A percentile compares a stretch with the other conserved stretches of the same genome.
Evolutionary conservation across 257 asterid genomes (phyloP).

Genomic region (Nicotiana paniculata): DNA sequence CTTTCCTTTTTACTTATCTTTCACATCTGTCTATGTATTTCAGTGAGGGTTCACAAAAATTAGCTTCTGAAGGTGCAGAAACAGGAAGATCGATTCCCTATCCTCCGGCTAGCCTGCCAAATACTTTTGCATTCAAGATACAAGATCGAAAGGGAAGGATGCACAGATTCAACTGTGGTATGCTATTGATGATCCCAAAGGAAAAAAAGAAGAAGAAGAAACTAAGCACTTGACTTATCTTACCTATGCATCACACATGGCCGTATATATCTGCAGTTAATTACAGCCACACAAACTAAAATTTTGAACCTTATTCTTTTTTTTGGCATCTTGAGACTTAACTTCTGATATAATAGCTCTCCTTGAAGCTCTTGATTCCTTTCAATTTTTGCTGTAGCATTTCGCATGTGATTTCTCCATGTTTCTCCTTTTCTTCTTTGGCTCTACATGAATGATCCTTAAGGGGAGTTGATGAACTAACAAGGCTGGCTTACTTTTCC

Average conservation of each 20-base stretch:
- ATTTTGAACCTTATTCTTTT: not conserved
- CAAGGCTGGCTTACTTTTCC: not conserved
- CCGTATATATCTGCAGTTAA: not conserved
- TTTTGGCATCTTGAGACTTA: not conserved
- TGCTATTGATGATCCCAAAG: constrained; percentile 3
- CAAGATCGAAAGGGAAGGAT: constrained; percentile 84
- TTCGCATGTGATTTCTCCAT: not conserved
- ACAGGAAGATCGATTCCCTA: constrained; percentile 48
- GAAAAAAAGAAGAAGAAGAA: not conserved
- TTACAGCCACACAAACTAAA: not conserved
- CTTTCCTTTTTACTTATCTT: constrained; percentile 11
- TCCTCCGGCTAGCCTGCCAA: constrained; percentile 43
- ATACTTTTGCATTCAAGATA: constrained; percentile 71
- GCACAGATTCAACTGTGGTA: constrained; percentile 90
- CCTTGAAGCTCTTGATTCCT: not conserved
- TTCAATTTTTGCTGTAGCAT: not conserved
- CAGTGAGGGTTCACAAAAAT: constrained; percentile 73
- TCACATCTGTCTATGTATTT: constrained; percentile 18
- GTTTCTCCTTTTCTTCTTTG: not conserved
- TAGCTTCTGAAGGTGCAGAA: constrained; percentile 78
- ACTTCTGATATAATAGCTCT: not conserved
- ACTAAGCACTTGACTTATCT: not conserved
- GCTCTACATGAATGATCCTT: not conserved
- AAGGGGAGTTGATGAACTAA: not conserved
- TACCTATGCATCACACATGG: not conserved